Evolutionary conservation across 2,329 filamentous ascomycete genomes (phyloP).

Genomic region (Leptographium procerum): DNA sequence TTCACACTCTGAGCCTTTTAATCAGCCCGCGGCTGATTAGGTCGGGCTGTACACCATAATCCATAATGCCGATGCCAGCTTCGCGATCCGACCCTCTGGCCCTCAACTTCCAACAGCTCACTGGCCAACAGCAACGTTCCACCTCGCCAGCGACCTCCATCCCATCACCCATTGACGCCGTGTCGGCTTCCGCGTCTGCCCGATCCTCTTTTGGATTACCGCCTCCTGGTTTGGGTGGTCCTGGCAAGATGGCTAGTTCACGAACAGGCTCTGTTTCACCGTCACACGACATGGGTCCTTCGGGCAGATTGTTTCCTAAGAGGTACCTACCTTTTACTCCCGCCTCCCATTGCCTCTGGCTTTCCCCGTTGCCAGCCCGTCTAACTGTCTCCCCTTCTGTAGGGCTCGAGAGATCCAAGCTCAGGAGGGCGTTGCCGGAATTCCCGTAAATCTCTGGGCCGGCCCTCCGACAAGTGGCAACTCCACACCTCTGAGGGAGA

Average conservation of each 20-base stretch:
- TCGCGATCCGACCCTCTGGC: constrained; percentile 77
- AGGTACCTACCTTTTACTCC: constrained; percentile 53
- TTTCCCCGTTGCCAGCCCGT: neutral
- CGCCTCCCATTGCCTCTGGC: neutral
- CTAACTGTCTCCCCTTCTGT: neutral
- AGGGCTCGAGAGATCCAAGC: constrained; percentile 95
- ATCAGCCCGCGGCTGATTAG: neutral
- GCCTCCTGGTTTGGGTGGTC: constrained; percentile 47
- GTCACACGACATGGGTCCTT: constrained; percentile 73
- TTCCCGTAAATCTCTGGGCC: constrained; percentile 70
- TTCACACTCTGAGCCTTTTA: neutral
- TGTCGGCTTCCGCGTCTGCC: constrained; percentile 43
- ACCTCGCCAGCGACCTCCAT: constrained; percentile 70
- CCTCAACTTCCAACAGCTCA: constrained; percentile 58
- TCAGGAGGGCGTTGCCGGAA: constrained; percentile 72
- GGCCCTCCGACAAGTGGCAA: constrained; percentile 93
- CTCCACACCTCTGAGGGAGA: constrained; percentile 90
- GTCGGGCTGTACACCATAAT: constrained; percentile 42
- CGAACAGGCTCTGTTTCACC: constrained; percentile 90
- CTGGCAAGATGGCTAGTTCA: constrained; percentile 47
- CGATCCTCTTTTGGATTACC: constrained; percentile 65
- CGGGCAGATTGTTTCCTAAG: constrained; percentile 78
- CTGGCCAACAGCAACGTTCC: constrained; percentile 52
- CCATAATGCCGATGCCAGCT: constrained; percentile 93
- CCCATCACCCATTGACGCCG: constrained; percentile 57